Conservation (phyloP, 192 early-diverging fungal species). For the Haplosporangium gracile region DNA sequence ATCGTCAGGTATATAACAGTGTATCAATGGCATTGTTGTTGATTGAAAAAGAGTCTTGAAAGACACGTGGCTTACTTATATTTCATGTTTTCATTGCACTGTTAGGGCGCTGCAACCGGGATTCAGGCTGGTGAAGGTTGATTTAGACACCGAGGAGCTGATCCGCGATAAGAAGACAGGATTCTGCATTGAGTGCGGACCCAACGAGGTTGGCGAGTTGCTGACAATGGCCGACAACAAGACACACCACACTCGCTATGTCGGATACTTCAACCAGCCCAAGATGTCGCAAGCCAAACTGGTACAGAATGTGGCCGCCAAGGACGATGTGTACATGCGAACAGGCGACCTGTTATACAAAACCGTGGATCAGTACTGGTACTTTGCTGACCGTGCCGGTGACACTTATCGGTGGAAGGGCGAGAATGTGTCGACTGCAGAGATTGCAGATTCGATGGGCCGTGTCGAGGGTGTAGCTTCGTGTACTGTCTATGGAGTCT, state of each 20-base stretch:
- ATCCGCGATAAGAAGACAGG: constrained; percentile 63
- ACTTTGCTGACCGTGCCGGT: constrained; percentile 78
- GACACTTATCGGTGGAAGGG: constrained; percentile 83
- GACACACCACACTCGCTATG: constrained; percentile 50
- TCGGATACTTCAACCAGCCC: constrained; percentile 66
- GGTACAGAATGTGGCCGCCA: constrained; percentile 65
- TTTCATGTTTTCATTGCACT: not conserved
- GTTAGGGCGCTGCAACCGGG: constrained; percentile 32
- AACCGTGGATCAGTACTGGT: constrained; percentile 66
- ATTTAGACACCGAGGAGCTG: constrained; percentile 67
- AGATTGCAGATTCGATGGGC: constrained; percentile 70
- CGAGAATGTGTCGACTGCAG: constrained; percentile 71
- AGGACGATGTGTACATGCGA: constrained; percentile 71
- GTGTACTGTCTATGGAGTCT: constrained; percentile 75
- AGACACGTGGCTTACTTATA: not conserved
- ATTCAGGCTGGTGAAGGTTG: constrained; percentile 66
- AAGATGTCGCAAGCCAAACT: constrained; percentile 64
- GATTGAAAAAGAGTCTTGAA: not conserved
- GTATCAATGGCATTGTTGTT: not conserved
- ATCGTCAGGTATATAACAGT: constrained; percentile 26
- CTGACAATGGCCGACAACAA: constrained; percentile 42
- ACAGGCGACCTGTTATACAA: constrained; percentile 72
- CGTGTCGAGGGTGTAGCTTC: constrained; percentile 65
- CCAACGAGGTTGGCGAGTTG: constrained; percentile 69
- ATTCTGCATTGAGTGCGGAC: constrained; percentile 61